Evolutionary conservation across 2,329 filamentous ascomycete species (phyloP).

Genomic region (Fusarium albidum): DNA sequence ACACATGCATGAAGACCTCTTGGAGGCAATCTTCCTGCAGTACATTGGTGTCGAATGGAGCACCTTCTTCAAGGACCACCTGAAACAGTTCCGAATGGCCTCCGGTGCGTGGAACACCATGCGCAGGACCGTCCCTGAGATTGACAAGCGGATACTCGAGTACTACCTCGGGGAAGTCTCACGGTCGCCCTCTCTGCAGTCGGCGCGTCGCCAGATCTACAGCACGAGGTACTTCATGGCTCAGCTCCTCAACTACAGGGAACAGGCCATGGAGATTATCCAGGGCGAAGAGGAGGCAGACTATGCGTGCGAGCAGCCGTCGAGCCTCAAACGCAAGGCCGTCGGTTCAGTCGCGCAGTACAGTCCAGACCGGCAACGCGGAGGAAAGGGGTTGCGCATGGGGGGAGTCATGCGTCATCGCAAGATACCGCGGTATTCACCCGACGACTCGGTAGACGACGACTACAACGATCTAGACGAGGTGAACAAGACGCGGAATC

Average conservation of each 20-base stretch:
- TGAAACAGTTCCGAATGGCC: conserved; percentile 44
- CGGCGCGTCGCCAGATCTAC: conserved; percentile 44
- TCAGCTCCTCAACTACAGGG: conserved; percentile 47
- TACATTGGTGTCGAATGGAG: conserved; percentile 59
- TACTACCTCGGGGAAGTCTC: conserved; percentile 49
- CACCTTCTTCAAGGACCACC: conserved; percentile 50
- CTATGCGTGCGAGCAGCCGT: conserved; percentile 27
- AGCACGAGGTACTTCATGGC: conserved; percentile 55
- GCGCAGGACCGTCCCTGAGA: conserved; percentile 40
- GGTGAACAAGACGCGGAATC: conserved; percentile 38
- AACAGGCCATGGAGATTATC: conserved; percentile 28
- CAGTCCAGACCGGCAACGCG: no score
- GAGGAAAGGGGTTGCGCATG: no score
- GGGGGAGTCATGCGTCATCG: neutral
- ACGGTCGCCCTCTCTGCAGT: conserved; percentile 36
- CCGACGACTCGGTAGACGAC: neutral
- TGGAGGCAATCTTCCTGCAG: conserved; percentile 61
- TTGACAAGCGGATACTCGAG: conserved; percentile 39
- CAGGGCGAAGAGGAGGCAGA: conserved; percentile 53
- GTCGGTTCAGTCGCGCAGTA: neutral
- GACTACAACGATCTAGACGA: conserved; percentile 15
- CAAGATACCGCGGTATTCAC: neutral
- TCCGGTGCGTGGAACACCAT: conserved; percentile 47
- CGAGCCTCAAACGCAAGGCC: conserved; percentile 8
- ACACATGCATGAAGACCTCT: conserved; percentile 61